Evolutionary conservation across 2,329 filamentous ascomycete genomes (phyloP).

Genomic region (Fusarium oxysporum): DNA sequence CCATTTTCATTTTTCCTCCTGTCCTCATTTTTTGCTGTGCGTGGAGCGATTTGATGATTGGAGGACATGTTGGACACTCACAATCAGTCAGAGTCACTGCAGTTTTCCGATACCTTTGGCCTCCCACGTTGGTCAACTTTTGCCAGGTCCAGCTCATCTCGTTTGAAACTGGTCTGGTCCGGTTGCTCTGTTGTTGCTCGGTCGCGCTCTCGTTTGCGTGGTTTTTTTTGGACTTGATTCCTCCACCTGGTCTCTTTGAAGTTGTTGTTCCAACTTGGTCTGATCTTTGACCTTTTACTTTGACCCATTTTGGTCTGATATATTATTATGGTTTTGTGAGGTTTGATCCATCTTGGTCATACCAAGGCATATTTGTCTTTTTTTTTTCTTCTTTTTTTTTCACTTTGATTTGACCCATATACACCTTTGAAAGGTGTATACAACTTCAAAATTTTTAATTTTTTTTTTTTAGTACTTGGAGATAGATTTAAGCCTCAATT

Average conservation of each 20-base stretch:
- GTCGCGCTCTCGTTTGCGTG: constrained; percentile 14
- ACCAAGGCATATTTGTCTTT: background rate
- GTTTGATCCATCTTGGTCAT: constrained; percentile 13
- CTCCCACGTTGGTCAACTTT: constrained; percentile 15
- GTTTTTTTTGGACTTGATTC: background rate
- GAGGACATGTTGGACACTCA: constrained; percentile 3
- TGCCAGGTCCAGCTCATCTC: constrained; percentile 6
- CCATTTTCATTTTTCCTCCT: constrained; percentile 1
- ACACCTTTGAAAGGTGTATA: background rate
- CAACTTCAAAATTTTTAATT: background rate
- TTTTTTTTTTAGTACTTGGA: background rate
- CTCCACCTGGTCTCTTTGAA: background rate
- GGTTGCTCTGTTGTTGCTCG: constrained; percentile 28
- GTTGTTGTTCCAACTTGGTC: background rate
- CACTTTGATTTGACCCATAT: background rate
- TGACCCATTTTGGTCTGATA: background rate
- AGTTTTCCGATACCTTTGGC: constrained; percentile 21
- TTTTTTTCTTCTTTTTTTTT: background rate
- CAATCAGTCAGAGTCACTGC: constrained; percentile 17
- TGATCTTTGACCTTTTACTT: background rate
- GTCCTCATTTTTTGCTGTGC: constrained; percentile 13
- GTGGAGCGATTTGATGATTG: constrained; percentile 30
- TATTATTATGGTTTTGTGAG: background rate
- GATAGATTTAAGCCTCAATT: constrained; percentile 9
- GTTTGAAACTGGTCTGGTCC: constrained; percentile 9